Evolutionary conservation across 441 rosid species (phyloP), one percentile per base, ranked within the genome.

Genomic region (Cnidoscolus chayamansa): DNA sequence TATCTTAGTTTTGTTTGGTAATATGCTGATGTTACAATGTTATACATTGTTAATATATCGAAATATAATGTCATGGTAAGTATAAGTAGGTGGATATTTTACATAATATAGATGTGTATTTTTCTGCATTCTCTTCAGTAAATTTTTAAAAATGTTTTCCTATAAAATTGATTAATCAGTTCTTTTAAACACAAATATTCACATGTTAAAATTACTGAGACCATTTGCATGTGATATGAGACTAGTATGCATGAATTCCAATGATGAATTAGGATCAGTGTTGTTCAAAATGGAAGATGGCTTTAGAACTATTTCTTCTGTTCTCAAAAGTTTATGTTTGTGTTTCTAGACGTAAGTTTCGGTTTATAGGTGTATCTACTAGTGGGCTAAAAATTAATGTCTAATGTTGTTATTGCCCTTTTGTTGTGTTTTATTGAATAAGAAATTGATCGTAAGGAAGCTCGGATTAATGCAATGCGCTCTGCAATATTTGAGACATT

Each of bases 381-480:
- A 2, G 12, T 61, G 48, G 12, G 12, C 54, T 50, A 40, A 59
- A 40, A 8, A 0, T 45, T 20, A 63, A n/a, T 63, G 8, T 10
- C 61, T 59, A 47, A 31, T 65, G 57, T 54, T 81, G 65, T 80
- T 72, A 4, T 35, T 73, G 32, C 67, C 69, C 20, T 72, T 73
- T 58, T 32, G 40, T 66, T 56, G 51, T 71, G 25, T 25, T 82
- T 74, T 76, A 8, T 75, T 72, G 73, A 63, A 73, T 80, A 76
- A 95, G 99, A 90, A 93, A 89, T 90, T 67, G 99, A 96, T 80
- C 83, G 86, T 30, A 91, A 88, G 87, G 97, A 96, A 83, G 83
- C 95, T 67, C 92, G 97, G 56, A 78, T 86, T 72, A 81, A 77
- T 84, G 92, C 95, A 67, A 85, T 96, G 86, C 92, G 90, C 75